Percentiles rank a stretch among this genome's conserved stretches.
Conservation (phyloP, 108 stramenopile species). For the Skeletonema tropicum region DNA sequence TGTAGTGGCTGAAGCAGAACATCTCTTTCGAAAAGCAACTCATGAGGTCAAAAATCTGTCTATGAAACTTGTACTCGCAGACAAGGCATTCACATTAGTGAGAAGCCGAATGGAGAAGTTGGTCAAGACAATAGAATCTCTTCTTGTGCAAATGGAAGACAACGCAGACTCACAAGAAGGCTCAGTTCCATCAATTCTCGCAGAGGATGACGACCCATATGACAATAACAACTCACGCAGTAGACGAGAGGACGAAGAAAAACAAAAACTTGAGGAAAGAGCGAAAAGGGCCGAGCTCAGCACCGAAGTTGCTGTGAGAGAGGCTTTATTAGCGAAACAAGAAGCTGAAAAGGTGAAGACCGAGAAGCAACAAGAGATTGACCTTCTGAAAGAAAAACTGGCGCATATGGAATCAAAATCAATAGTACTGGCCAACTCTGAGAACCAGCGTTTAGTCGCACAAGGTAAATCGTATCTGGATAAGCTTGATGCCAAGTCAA, state of each 20-base stretch:
- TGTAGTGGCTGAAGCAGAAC: constrained; percentile 84
- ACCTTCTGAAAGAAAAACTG: constrained; percentile 54
- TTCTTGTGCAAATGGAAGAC: constrained; percentile 73
- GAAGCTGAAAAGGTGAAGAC: constrained; percentile 51
- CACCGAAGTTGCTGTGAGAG: constrained; percentile 79
- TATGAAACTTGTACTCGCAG: constrained; percentile 73
- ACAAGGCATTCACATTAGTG: constrained; percentile 75
- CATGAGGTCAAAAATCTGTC: constrained; percentile 78
- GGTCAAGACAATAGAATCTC: constrained; percentile 71
- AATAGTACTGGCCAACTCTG: constrained; percentile 33
- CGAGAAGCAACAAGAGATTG: constrained; percentile 75
- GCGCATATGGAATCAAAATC: constrained; percentile 50
- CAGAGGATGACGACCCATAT: constrained; percentile 23
- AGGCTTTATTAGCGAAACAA: constrained; percentile 66
- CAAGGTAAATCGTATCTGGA: constrained; percentile 37
- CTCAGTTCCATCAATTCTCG: background rate
- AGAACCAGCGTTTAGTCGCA: constrained; percentile 25
- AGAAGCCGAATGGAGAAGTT: constrained; percentile 72
- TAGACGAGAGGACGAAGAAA: constrained; percentile 44
- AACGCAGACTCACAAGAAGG: constrained; percentile 56
- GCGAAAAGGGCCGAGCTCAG: constrained; percentile 76
- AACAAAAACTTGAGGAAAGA: constrained; percentile 53
- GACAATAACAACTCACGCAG: constrained; percentile 19
- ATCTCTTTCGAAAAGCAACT: constrained; percentile 69
- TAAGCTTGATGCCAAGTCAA: constrained; percentile 50